These are phyloP conservation scores for Physcia stellaris DNA, from an alignment of 495 filamentous ascomycete species.

Conservation along the genomic window DNA sequence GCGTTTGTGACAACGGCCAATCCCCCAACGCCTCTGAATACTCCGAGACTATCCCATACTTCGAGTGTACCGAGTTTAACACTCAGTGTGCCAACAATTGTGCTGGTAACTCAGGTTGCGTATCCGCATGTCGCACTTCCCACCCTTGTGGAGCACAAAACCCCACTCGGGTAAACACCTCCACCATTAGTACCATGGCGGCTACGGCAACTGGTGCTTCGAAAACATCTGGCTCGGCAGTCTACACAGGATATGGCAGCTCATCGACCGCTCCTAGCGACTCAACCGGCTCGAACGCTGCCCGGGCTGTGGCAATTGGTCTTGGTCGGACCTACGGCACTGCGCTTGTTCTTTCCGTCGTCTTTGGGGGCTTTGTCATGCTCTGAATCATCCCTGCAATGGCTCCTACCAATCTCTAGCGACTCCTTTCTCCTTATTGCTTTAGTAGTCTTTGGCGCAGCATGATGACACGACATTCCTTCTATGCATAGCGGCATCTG, in stretches of 20 bases:
- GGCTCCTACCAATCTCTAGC: too few relatives aligned
- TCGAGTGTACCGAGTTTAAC: constrained; percentile 59
- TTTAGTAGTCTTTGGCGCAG: constrained; percentile 6
- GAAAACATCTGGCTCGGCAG: constrained; percentile 17
- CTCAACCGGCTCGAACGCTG: constrained; percentile 20
- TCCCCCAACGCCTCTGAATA: constrained; percentile 70
- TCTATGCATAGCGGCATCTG: constrained; percentile 8
- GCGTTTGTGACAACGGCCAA: constrained; percentile 59
- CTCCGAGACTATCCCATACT: constrained; percentile 77
- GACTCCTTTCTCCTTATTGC: not conserved
- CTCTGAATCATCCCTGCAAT: too few relatives aligned
- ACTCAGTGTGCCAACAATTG: constrained; percentile 57
- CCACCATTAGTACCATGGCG: constrained; percentile 30
- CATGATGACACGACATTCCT: not conserved
- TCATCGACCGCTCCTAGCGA: constrained; percentile 21
- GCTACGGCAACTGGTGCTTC: constrained; percentile 24
- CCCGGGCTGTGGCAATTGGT: constrained; percentile 29
- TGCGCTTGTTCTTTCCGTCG: constrained; percentile 36
- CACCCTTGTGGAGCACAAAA: constrained; percentile 72
- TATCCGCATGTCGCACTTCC: constrained; percentile 47
- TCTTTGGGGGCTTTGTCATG: constrained; percentile 51
- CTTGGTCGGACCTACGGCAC: constrained; percentile 46
- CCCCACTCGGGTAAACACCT: constrained; percentile 48
- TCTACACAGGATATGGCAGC: constrained; percentile 24
- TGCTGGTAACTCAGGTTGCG: constrained; percentile 41